phyloP scores from a whole-genome alignment of 129 eudicot genomes.

The Mikania micrantha region DNA sequence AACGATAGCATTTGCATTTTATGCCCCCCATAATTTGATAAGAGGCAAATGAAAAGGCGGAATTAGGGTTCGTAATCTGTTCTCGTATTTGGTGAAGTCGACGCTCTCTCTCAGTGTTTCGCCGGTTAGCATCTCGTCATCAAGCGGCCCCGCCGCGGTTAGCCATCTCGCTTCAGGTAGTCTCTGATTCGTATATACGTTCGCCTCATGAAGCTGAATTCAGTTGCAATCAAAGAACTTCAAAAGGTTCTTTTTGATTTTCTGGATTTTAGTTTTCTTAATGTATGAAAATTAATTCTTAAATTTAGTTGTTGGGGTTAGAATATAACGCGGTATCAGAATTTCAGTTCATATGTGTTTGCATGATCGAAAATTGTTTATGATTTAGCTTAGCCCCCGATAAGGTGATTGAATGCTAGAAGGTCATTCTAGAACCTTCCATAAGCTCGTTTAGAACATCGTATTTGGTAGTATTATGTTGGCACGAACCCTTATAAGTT shows the following conservation, averaged over 20 bases:
- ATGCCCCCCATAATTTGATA: background rate
- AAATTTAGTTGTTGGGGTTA: background rate
- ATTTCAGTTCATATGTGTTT: background rate
- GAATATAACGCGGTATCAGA: background rate
- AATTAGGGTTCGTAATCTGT: background rate
- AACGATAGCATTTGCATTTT: no score
- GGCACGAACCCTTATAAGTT: background rate
- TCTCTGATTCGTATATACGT: background rate
- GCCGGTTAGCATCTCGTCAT: background rate
- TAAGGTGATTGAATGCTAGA: background rate
- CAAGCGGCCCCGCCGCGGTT: background rate
- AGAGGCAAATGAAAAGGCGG: background rate
- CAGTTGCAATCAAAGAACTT: background rate
- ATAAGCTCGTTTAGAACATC: background rate
- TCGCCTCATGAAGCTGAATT: background rate
- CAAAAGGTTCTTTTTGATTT: background rate
- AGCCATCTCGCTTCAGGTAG: background rate
- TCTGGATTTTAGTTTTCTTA: background rate
- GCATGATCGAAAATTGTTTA: no score
- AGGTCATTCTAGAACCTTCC: background rate
- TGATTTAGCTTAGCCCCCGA: no score
- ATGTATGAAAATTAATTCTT: background rate
- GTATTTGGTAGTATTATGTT: background rate
- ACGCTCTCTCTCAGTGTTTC: background rate
- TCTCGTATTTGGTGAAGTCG: background rate